phyloP scores from a whole-genome alignment of 1,139 yeast species.

The Yamadazyma triangularis region DNA sequence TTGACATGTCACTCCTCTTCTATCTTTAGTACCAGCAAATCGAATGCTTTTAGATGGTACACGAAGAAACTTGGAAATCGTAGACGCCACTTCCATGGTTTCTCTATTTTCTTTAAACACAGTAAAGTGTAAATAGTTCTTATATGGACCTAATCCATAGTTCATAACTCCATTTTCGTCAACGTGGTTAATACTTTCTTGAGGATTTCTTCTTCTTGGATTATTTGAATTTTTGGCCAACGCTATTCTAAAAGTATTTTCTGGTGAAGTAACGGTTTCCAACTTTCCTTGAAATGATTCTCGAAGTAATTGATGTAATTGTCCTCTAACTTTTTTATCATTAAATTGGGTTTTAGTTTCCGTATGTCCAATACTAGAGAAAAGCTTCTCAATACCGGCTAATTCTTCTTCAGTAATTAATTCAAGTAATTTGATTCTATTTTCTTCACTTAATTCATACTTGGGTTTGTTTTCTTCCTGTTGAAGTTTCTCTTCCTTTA shows the following conservation, averaged over 20 bases:
- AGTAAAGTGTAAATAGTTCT: constrained; percentile 70
- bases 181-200: constrained; percentile 47
- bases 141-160: constrained; percentile 64
- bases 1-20: constrained; percentile 95
- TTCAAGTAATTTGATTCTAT: constrained; percentile 43
- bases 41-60: constrained; percentile 65
- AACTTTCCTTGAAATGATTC: constrained; percentile 68
- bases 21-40: constrained; percentile 94
- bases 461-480: constrained; percentile 26
- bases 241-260: constrained; percentile 60
- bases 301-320: constrained; percentile 72
- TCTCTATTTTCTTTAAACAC: constrained; percentile 93
- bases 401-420: constrained; percentile 60
- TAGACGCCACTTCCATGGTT: constrained; percentile 89
- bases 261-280: constrained; percentile 73
- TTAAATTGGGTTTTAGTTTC: constrained; percentile 55
- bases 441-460: constrained; percentile 42
- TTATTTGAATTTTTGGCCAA: constrained; percentile 35
- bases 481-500: constrained; percentile 23
- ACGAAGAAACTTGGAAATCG: constrained; percentile 68
- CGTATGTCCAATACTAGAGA: constrained; percentile 54
- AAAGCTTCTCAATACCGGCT: constrained; percentile 48
- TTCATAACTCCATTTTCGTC: constrained; percentile 44
- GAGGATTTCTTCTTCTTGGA: constrained; percentile 24
- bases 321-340: constrained; percentile 70